Base-by-base conservation (phyloP, 169 alveolate species). In the Eimeria sp. region DNA sequence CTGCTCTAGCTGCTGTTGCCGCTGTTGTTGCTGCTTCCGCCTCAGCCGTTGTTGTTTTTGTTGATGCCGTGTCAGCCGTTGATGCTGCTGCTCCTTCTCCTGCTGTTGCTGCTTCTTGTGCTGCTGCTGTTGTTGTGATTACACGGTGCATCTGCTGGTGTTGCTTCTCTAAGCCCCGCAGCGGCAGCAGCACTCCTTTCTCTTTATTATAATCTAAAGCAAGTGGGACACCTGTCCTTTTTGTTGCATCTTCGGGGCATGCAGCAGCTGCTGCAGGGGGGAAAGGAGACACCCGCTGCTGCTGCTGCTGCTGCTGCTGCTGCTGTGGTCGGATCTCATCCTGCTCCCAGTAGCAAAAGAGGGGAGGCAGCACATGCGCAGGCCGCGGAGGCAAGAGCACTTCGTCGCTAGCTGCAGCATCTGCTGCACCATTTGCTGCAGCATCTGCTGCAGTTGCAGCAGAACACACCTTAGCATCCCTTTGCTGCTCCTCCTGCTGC, bases 251-350 rank as follows among this genome's bases (percentile, higher is more conserved):
- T 73, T 73, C 84, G 9, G 84, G 84, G 51, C 57, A 43, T 11
- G n/a, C 20, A 5, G n/a, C 22, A 1, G 84, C 84, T 5, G 84
- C 84, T n/a, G 84, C 84, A 73, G 84, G 84, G 43, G 84, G 84
- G 51, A 73, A 27, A 30, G 84, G 84, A 27, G 84, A 73, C 84
- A 73, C 84, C 45, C 27, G n/a, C 84, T 14, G 84, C 84, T 40
- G 84, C 84, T 73, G 84, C 84, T 73, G 83, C 83, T 73, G 83
- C 83, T 73, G 83, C 83, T 73, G 61, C 61, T 54, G 61, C 61
- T 54, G 61, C 4, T 54, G 61, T 14, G 61, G 61, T 1, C 61
- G 10, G 20, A 0, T 7, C 84, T 73, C 84, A 6, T 7, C 51
- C 45, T 20, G n/a, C 9, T 49, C 84, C n/a, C 43, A 73, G 84